These are phyloP conservation scores for Starmerella ratchasimensis DNA, from an alignment of 805 yeast genomes.

Conservation along the genomic window DNA sequence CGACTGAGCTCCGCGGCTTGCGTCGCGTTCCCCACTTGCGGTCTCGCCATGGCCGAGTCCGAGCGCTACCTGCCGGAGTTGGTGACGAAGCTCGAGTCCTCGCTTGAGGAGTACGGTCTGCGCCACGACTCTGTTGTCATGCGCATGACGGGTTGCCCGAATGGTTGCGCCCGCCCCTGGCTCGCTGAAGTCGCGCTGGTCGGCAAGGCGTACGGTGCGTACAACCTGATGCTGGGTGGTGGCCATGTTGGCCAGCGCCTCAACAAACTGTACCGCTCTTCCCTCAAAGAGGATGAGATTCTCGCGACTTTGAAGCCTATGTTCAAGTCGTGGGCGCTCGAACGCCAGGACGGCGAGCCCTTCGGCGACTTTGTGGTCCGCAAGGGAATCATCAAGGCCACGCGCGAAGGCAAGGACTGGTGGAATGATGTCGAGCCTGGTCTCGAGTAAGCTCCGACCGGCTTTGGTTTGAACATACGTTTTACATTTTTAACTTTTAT, in stretches of 20 bases:
- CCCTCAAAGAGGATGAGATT: slow-evolving; percentile 83
- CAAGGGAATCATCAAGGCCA: slow-evolving; percentile 75
- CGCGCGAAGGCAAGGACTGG: slow-evolving; percentile 82
- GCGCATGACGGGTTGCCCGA: slow-evolving; percentile 99
- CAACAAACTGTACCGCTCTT: slow-evolving; percentile 76
- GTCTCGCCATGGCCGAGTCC: slow-evolving; percentile 96
- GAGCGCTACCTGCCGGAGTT: slow-evolving; percentile 82
- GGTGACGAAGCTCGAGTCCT: slow-evolving; percentile 67
- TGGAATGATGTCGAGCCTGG: slow-evolving; percentile 61
- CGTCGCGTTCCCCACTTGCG: slow-evolving; percentile 98
- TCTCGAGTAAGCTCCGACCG: slow-evolving; percentile 13
- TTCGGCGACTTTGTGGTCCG: slow-evolving; percentile 90
- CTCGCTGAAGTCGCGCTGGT: slow-evolving; percentile 89
- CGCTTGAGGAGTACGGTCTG: slow-evolving; percentile 80
- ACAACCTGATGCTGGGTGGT: slow-evolving; percentile 90
- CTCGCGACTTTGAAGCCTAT: slow-evolving; percentile 63
- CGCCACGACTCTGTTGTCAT: slow-evolving; percentile 88
- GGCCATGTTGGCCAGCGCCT: slow-evolving; percentile 87
- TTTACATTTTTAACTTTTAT: background rate
- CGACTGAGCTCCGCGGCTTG: slow-evolving; percentile 89
- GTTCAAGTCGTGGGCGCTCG: slow-evolving; percentile 88
- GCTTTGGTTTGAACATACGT: too few relatives aligned
- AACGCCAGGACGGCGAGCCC: slow-evolving; percentile 81
- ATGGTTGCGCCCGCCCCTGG: slow-evolving; percentile 98
- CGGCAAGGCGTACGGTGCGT: slow-evolving; percentile 88